Conservation (phyloP, 257 asterid species). For the Solanum ahanhuiri region DNA sequence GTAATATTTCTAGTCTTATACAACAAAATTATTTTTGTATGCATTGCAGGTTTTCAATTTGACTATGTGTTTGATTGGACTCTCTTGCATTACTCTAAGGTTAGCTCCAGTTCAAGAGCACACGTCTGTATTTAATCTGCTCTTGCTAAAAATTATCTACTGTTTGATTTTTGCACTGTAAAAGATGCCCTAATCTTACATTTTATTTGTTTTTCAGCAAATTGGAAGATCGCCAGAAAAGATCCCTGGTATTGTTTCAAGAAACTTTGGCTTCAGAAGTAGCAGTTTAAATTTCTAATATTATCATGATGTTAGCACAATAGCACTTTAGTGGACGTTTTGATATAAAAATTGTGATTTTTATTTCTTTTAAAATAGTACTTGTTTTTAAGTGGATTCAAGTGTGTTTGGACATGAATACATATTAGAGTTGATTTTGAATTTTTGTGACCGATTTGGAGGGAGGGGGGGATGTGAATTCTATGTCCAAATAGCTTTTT, state of each 20-base stretch:
- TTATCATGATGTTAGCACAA: not conserved
- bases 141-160: not conserved
- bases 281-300: not conserved
- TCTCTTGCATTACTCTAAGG: slow-evolving; percentile 57
- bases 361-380: not conserved
- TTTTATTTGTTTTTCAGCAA: slow-evolving; percentile 26
- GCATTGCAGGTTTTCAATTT: slow-evolving; percentile 59
- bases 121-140: slow-evolving; percentile 18
- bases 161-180: not conserved
- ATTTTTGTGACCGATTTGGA: not conserved
- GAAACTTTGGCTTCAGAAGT: not conserved
- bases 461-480: not conserved
- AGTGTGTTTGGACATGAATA: not conserved
- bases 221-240: slow-evolving; percentile 48
- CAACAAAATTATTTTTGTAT: not conserved
- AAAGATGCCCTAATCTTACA: not conserved
- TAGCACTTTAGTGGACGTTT: not conserved
- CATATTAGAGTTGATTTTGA: not conserved
- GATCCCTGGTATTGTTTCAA: slow-evolving; percentile 47
- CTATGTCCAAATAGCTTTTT: not conserved
- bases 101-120: slow-evolving; percentile 59
- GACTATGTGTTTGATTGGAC: slow-evolving; percentile 93
- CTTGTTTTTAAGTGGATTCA: not conserved
- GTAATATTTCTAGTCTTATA: not conserved
- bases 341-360: not conserved